Conservation (phyloP, 139 green algal species). For the Tetraselmis chui region DNA sequence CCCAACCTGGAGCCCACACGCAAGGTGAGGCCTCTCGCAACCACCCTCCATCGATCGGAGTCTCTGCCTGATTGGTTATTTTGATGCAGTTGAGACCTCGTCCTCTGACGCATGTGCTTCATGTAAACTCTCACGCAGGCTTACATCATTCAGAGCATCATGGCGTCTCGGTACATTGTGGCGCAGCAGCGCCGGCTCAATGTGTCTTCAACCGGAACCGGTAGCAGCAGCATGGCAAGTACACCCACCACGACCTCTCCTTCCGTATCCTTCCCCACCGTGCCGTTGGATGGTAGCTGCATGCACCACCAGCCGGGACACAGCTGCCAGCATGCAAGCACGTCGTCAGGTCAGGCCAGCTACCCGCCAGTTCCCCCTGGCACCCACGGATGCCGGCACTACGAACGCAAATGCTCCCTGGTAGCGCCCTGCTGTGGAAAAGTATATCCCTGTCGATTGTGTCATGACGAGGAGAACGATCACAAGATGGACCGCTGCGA, state of each 20-base stretch:
- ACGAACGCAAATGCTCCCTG: constrained; percentile 54
- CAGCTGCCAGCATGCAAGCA: neutral
- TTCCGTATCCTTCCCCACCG: neutral
- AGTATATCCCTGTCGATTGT: constrained; percentile 76
- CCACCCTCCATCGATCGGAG: no score
- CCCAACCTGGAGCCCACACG: constrained; percentile 73
- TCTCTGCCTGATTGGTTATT: no score
- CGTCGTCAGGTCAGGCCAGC: neutral
- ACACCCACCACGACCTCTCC: neutral
- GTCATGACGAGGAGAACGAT: constrained; percentile 83
- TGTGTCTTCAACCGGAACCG: neutral
- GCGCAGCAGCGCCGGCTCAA: constrained; percentile 53
- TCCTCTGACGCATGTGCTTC: neutral
- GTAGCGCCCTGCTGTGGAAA: constrained; percentile 84
- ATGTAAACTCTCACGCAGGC: constrained; percentile 19
- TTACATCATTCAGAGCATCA: constrained; percentile 97
- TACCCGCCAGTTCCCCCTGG: neutral
- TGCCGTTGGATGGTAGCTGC: neutral
- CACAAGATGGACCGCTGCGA: constrained; percentile 75
- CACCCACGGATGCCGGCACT: constrained; percentile 64
- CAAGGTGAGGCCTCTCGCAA: no score
- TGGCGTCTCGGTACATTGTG: constrained; percentile 78
- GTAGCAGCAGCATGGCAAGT: neutral
- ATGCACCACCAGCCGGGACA: constrained; percentile 16
- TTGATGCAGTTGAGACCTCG: no score